Evolutionary conservation across 257 asterid genomes (phyloP), one percentile per base, ranked within the genome.

Genomic region (Primulina huaijiensis): DNA sequence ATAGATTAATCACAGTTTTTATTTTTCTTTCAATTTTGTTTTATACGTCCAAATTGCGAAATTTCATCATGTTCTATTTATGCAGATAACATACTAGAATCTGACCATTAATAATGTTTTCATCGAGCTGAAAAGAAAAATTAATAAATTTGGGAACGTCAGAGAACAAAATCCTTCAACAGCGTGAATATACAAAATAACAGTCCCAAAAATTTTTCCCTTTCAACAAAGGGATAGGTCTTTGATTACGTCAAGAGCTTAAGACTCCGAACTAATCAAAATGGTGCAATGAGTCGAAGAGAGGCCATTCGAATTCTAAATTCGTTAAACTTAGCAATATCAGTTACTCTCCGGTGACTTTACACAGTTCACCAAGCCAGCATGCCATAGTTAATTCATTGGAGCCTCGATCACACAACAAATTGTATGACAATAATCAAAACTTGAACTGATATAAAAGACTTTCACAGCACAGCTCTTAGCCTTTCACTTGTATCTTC

Each of bases 401-500:
- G 43, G 75, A 62, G 21, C 35, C 43, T 14, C 29, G 23, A 40
- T 17, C 67, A 17, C 58, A 66, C 12, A 75, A 58, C 72, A 40
- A 12, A 37, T 56, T 71, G 56, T 12, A 14, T 8, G 31, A 8
- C 57, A 37, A 33, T 33, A 53, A 25, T 17, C 43, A 14, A 14
- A 14, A 70, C 5, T 43, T 9, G 59, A 61, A 43, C 34, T 29
- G 1, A 30, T 16, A 53, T 16, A 78, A 7, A 38, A 58, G 68
- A 50, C 21, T 56, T 71, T 77, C 80, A 92, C 20, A 65, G 85
- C 65, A 88, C 81, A 43, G 69, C 69, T 31, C 72, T 82, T 74
- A 67, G 88, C 78, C 97, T 80, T 77, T 83, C 91, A 46, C 56
- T 23, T 6, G 78, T 68, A 65, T 75, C 90, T 72, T 92, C 96